Evolutionary conservation across 1,284 basidiomycete genomes (phyloP).

Genomic region (Boletus smithii): DNA sequence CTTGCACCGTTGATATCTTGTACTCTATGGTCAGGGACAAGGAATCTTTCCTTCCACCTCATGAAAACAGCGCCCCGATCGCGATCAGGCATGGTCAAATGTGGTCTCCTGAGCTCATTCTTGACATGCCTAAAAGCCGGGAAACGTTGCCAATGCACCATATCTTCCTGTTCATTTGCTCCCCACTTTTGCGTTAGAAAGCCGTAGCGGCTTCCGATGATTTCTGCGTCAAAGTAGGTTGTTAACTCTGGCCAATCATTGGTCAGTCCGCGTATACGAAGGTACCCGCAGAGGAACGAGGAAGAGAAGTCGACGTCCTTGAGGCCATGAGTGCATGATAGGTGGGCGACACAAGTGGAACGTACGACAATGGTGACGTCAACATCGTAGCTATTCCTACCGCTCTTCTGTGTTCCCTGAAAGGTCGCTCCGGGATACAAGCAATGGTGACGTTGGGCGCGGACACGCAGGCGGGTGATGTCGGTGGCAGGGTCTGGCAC

Average conservation of each 20-base stretch:
- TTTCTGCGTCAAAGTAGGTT: constrained; percentile 92
- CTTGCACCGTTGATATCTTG: constrained; percentile 94
- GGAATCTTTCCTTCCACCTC: constrained; percentile 95
- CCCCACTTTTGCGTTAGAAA: constrained; percentile 86
- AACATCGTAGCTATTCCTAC: constrained; percentile 82
- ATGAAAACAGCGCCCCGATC: constrained; percentile 83
- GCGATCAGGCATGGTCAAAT: constrained; percentile 70
- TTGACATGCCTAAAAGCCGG: constrained; percentile 81
- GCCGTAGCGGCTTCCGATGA: constrained; percentile 83
- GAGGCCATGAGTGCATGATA: constrained; percentile 1
- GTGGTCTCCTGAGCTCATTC: constrained; percentile 70
- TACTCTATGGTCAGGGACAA: constrained; percentile 91
- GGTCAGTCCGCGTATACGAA: constrained; percentile 84
- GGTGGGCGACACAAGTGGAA: constrained; percentile 20
- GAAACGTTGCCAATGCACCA: constrained; percentile 89
- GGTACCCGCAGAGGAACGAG: constrained; percentile 82
- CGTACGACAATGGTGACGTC: constrained; percentile 77
- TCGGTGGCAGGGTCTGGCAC: constrained; percentile 61
- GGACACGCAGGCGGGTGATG: constrained; percentile 70
- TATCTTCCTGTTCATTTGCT: constrained; percentile 82
- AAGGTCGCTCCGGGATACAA: constrained; percentile 79
- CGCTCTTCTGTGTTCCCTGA: constrained; percentile 79
- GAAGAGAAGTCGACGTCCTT: constrained; percentile 81
- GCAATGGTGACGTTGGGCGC: constrained; percentile 73
- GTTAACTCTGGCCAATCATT: constrained; percentile 89